Evolutionary conservation across 1,284 basidiomycete species (phyloP), one percentile per base, ranked within the genome.

Genomic region (Sanghuangporus weigelae): DNA sequence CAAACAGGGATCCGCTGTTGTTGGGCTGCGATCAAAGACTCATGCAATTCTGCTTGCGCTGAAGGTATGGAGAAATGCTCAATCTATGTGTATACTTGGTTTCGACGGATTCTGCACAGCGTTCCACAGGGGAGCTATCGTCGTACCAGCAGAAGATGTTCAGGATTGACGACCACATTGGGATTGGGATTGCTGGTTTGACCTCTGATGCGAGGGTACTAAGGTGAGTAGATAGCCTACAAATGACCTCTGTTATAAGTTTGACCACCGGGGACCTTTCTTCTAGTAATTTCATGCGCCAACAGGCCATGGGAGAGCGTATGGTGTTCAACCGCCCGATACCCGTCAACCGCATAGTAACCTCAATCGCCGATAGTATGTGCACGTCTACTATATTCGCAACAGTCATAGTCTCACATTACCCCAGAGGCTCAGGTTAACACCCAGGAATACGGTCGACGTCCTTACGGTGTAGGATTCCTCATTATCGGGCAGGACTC

Each of bases 71-170:
- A 19, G 2, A 3, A 19, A 21, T 14, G 1, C 16, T 46, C 8
- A 19, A 14, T 14, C 10, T 46, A n/a, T n/a, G 10, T 7, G 44
- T 46, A 19, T n/a, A 16, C 44, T 46, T 12, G 2, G 16, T 7
- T 46, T n/a, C 7, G 21, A n/a, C 10, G 44, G 5, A 19, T 3
- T 14, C 16, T 46, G 26, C 46, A 36, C 70, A 99, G 95, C 87
- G 96, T 75, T 98, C 96, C n/a, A 96, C 95, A 10, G 96, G 96
- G 67, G 97, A 99, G 77, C 86, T 99, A 60, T 96, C 97, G 14
- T 93, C 92, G 46, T 98, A 99, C 82, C 97, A 99, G 75, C 96
- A 99, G 81, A 99, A 99, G 85, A 93, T 99, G 89, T 96, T 97
- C 76, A 85, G 95, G 72, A 97, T 99, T 85, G 97, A 99, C 75